Percentiles rank a stretch among this genome's conserved stretches.
Conservation (phyloP, 305 asterid species). For the Fraxinus nigra region DNA sequence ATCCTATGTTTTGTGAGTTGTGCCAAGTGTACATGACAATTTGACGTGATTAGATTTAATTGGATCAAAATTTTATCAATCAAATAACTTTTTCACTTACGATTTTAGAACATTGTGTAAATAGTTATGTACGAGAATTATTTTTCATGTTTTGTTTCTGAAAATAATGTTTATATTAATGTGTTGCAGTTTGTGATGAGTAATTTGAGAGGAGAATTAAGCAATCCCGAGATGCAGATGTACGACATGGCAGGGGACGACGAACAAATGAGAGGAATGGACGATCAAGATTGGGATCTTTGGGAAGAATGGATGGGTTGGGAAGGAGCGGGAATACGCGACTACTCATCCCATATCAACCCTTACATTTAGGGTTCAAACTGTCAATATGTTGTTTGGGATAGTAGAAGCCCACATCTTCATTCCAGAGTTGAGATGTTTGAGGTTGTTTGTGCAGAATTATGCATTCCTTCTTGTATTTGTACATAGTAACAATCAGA, state of each 20-base stretch:
- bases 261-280: conserved; percentile 51
- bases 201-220: conserved; percentile 47
- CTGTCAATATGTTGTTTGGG: background rate
- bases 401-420: background rate
- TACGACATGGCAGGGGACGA: conserved; percentile 25
- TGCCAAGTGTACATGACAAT: no score
- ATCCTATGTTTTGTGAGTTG: background rate
- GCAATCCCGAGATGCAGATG: conserved; percentile 23
- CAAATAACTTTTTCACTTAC: no score
- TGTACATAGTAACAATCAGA: background rate
- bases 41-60: no score
- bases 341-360: conserved; percentile 70
- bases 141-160: background rate
- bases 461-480: background rate
- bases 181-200: conserved; percentile 70
- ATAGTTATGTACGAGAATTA: background rate
- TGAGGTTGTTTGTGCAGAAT: conserved; percentile 7
- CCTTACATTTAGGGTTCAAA: conserved; percentile 50
- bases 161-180: conserved; percentile 6
- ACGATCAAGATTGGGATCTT: conserved; percentile 65
- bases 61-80: no score
- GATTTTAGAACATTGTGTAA: no score
- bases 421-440: background rate
- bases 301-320: conserved; percentile 99
- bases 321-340: conserved; percentile 90